Conservation (phyloP, 2,329 filamentous ascomycete genomes). For the Pseudocercospora macadamiae region DNA sequence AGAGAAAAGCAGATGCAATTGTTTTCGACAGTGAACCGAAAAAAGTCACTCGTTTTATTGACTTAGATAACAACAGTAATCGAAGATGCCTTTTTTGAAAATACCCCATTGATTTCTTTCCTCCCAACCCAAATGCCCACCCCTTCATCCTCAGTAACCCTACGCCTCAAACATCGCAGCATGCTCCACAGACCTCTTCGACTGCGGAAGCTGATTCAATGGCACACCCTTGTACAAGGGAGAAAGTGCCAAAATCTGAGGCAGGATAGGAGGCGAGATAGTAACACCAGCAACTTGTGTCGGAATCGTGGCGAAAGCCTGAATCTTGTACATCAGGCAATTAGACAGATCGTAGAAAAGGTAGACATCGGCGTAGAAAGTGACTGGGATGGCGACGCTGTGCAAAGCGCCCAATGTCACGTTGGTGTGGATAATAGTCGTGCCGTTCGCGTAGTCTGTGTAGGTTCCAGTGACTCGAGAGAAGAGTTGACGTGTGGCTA, state of each 20-base stretch:
- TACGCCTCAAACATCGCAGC: too few species aligned
- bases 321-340: background rate
- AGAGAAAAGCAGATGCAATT: too few species aligned
- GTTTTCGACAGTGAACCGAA: too few species aligned
- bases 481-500: slow-evolving; percentile 18
- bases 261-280: background rate
- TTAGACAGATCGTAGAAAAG: slow-evolving; percentile 1
- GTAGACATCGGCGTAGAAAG: slow-evolving; percentile 21
- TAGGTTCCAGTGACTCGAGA: slow-evolving; percentile 22
- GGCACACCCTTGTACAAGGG: background rate
- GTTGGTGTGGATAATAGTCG: slow-evolving; percentile 25
- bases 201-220: background rate
- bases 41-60: too few species aligned
- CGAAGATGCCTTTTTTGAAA: too few species aligned
- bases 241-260: background rate
- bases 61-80: too few species aligned
- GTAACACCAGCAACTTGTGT: background rate
- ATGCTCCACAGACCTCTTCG: too few species aligned
- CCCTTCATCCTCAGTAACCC: too few species aligned
- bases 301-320: background rate
- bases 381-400: slow-evolving; percentile 14
- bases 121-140: too few species aligned
- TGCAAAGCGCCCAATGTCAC: slow-evolving; percentile 13
- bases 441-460: slow-evolving; percentile 9
- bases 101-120: too few species aligned